Percentiles rank a stretch among this genome's conserved stretches.
These are phyloP conservation scores for Ambrosia trifida DNA, from an alignment of 129 eudicot species.

Conservation along the genomic window DNA sequence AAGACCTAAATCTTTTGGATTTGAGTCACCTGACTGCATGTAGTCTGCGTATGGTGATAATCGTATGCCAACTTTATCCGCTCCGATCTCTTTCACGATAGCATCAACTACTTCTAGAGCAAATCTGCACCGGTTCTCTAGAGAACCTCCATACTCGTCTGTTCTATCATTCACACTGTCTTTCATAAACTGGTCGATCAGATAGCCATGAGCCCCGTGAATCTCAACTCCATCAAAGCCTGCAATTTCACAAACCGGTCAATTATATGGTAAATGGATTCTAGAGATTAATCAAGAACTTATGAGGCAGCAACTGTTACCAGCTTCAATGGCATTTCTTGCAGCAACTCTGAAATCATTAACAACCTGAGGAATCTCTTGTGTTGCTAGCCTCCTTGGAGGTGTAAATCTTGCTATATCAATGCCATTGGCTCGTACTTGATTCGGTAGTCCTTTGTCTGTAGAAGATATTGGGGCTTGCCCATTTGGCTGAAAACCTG, in stretches of 20 bases:
- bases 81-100: constrained; percentile 30
- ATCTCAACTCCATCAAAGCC: constrained; percentile 47
- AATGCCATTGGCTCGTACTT: constrained; percentile 8
- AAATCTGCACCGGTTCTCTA: constrained; percentile 15
- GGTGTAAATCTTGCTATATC: constrained; percentile 28
- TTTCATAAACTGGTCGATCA: constrained; percentile 43
- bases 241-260: background rate
- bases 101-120: constrained; percentile 20
- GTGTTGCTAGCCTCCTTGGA: constrained; percentile 32
- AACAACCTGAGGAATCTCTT: constrained; percentile 31
- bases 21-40: constrained; percentile 38
- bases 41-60: constrained; percentile 34
- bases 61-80: constrained; percentile 32
- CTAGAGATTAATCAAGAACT: too few species aligned
- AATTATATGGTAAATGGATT: too few species aligned
- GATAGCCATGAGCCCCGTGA: constrained; percentile 42
- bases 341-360: constrained; percentile 42
- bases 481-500: constrained; percentile 40
- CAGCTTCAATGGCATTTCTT: constrained; percentile 43
- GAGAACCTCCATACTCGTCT: constrained; percentile 38
- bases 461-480: constrained; percentile 40
- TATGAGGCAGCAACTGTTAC: background rate
- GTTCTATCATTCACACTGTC: constrained; percentile 37
- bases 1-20: constrained; percentile 38
- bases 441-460: constrained; percentile 23